Conservation (phyloP, 257 asterid genomes). For the Sherardia arvensis region DNA sequence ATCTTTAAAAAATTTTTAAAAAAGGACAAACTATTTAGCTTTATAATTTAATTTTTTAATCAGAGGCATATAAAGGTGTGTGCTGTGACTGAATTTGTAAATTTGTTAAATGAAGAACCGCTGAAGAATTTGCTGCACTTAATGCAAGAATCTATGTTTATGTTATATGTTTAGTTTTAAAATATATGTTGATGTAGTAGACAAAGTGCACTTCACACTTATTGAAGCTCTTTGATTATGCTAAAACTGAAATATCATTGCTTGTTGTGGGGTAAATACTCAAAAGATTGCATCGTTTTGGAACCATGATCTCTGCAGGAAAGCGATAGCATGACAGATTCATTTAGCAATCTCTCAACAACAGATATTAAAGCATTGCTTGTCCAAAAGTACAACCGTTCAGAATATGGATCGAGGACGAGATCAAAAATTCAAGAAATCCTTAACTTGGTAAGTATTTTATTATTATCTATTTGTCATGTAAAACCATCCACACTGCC, state of each 20-base stretch:
- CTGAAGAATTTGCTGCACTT: too few species aligned
- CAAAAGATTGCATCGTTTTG: not conserved
- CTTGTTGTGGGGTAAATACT: not conserved
- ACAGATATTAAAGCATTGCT: conserved; percentile 63
- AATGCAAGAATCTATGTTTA: not conserved
- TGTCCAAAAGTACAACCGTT: conserved; percentile 48
- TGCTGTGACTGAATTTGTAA: too few species aligned
- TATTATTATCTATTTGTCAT: not conserved
- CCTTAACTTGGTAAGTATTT: conserved; percentile 38
- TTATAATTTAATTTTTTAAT: too few species aligned
- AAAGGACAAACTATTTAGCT: too few species aligned
- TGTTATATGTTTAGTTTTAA: too few species aligned
- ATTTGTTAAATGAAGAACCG: too few species aligned
- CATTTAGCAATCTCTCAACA: conserved; percentile 64
- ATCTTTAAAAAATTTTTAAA: too few species aligned
- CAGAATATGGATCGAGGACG: conserved; percentile 48
- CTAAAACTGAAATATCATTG: not conserved
- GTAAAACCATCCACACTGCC: not conserved
- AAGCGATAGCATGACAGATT: conserved; percentile 36
- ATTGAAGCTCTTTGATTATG: too few species aligned
- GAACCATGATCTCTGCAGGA: conserved; percentile 35
- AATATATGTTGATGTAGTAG: not conserved
- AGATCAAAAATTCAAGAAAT: conserved; percentile 41
- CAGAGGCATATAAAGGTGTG: too few species aligned
- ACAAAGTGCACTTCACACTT: not conserved